phyloP scores from a whole-genome alignment of 2,329 filamentous ascomycete genomes.

The Lithohypha guttulata region DNA sequence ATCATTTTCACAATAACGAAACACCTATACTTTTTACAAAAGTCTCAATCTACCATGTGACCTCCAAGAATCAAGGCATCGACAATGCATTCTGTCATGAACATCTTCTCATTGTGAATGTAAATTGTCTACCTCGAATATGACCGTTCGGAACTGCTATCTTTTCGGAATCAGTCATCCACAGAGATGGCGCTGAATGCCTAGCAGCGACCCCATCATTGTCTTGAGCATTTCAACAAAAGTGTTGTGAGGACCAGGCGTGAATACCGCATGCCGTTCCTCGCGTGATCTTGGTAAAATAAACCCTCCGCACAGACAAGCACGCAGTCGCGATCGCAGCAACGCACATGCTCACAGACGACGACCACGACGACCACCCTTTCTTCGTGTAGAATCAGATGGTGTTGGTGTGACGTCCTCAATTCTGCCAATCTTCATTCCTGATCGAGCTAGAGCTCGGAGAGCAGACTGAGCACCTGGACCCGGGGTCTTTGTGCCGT shows the following conservation, averaged over 20 bases:
- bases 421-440: slow-evolving; percentile 99
- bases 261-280: slow-evolving; percentile 36
- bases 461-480: slow-evolving; percentile 98
- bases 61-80: too few relatives aligned
- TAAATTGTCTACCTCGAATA: too few relatives aligned
- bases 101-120: too few relatives aligned
- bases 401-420: slow-evolving; percentile 99
- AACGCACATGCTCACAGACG: slow-evolving; percentile 67
- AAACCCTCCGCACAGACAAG: slow-evolving; percentile 7
- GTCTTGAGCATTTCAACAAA: too few relatives aligned
- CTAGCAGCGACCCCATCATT: too few relatives aligned
- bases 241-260: slow-evolving; percentile 44
- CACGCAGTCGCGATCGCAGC: background rate
- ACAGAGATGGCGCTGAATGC: too few relatives aligned
- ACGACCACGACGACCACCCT: slow-evolving; percentile 99
- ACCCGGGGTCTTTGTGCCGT: slow-evolving; percentile 99
- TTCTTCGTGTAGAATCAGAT: slow-evolving; percentile 98
- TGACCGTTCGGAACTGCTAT: too few relatives aligned
- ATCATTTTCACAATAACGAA: too few relatives aligned
- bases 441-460: slow-evolving; percentile 94
- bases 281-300: slow-evolving; percentile 36
- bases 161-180: too few relatives aligned
- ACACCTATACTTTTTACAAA: too few relatives aligned
- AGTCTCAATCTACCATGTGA: too few relatives aligned
- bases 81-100: too few relatives aligned